Evolutionary conservation across 31 red algal species (phyloP).

Genomic region (Bonnemaisonia californica): DNA sequence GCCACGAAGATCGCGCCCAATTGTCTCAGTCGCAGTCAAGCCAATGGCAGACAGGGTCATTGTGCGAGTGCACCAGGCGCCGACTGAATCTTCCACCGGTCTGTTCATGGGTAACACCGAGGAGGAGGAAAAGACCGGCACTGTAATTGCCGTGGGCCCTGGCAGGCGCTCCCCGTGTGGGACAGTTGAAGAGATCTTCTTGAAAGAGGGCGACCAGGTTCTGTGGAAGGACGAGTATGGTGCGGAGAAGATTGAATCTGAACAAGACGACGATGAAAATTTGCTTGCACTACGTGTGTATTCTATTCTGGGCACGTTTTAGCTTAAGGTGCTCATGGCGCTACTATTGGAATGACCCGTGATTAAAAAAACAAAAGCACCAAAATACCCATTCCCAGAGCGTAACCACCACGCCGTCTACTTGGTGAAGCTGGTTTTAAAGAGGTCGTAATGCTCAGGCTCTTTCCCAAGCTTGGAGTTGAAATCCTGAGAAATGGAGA

Average conservation of each 20-base stretch:
- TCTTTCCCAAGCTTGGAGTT: conserved; percentile 57
- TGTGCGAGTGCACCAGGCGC: conserved; percentile 3
- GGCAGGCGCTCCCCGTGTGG: conserved; percentile 20
- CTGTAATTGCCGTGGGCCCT: conserved; percentile 38
- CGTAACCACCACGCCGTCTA: background rate
- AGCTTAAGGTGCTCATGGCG: background rate
- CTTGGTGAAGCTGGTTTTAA: conserved; percentile 72
- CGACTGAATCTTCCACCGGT: conserved; percentile 7
- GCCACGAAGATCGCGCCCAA: background rate
- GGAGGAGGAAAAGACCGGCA: conserved; percentile 8
- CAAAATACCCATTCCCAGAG: no score
- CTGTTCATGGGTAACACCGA: conserved; percentile 24
- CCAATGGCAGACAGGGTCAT: conserved; percentile 31
- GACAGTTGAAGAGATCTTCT: background rate
- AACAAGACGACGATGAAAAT: background rate
- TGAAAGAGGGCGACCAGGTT: conserved; percentile 29
- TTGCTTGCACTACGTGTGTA: conserved; percentile 19
- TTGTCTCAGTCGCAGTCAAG: background rate
- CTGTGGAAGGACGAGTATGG: conserved; percentile 48
- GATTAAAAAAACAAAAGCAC: no score
- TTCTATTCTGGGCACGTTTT: conserved; percentile 31
- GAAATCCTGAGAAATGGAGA: conserved; percentile 55
- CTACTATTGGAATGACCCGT: background rate
- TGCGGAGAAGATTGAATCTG: background rate
- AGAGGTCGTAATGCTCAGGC: conserved; percentile 69